Base-by-base conservation (phyloP, 179 eudicot species). In the Spergularia azorica region DNA sequence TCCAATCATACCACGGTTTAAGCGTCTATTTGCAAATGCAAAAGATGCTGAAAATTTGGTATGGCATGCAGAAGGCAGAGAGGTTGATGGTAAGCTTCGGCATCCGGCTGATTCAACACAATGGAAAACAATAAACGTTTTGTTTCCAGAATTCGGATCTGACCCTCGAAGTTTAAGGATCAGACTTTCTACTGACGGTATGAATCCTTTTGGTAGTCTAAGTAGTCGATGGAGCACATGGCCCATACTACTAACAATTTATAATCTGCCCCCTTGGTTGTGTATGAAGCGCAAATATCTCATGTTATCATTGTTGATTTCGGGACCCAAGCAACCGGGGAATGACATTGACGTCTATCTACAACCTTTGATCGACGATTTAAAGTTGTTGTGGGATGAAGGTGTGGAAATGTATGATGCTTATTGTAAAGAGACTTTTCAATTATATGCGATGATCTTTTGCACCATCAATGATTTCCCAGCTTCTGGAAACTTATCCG, bases 391-490 rank as follows among this genome's bases (percentile, higher is more conserved):
- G 8, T 76, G 74, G 79, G 8, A 67, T 20, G 55, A 18, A 12
- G 77, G 79, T 12, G 43, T 68, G 0, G 12, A n/a, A 0, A 52
- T 62, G 12, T 70, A 17, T 61, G 58, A 59, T 77, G 67, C 69
- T 10, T 70, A 58, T 69, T 9, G 52, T 1, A 7, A 59, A 5
- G 57, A 69, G 54, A 8, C 48, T 15, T 71, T 78, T 17, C 20
- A 13, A 2, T 60, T 78, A 71, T 52, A 56, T 21, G 81, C 76
- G 48, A 71, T 63, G 75, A 17, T 63, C 3, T 70, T 54, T 7
- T 78, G 71, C 4, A 78, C 71, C 3, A 62, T 78, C 1, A 71
- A 63, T 55, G 81, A 78, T 43, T 78, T 63, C 18, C 76, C 71
- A 0, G 66, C 76, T 1, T 78, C 64, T 14, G 81, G 76, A 5